Evolutionary conservation across 345 rosid species (phyloP).

Genomic region (Gossypium rotundifolium): DNA sequence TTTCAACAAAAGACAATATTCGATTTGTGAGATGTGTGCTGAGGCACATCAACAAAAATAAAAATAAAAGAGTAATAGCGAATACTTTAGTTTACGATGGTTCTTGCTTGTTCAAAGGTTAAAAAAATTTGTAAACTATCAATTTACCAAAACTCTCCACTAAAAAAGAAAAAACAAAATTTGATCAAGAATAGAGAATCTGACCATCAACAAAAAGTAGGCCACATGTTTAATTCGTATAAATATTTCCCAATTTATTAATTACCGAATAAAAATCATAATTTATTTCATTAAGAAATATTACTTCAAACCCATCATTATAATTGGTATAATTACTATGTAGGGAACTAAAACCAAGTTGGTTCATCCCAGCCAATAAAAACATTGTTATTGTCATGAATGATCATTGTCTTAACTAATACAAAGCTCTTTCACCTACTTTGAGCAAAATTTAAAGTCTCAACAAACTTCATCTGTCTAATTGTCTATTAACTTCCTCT

Average conservation of each 20-base stretch:
- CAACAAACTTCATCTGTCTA: conserved; percentile 24
- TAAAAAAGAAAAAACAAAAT: no score
- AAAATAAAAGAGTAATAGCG: no score
- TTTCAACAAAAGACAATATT: no score
- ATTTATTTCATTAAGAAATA: not conserved
- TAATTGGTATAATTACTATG: not conserved
- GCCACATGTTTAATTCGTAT: no score
- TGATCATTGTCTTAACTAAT: not conserved
- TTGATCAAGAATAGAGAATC: no score
- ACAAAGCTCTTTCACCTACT: conserved; percentile 1
- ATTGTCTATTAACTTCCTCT: not conserved
- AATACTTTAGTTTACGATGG: no score
- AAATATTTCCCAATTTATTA: not conserved
- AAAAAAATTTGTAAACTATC: no score
- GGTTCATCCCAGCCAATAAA: not conserved
- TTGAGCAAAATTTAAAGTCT: conserved; percentile 19
- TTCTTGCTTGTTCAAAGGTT: no score
- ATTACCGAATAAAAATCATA: not conserved
- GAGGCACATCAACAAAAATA: no score
- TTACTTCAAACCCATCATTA: not conserved
- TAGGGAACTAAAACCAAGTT: not conserved
- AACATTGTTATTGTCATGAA: not conserved
- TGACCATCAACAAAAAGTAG: no score
- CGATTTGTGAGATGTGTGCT: rapidly evolving
- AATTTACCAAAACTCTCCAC: no score